phyloP scores from a whole-genome alignment of 2,329 filamentous ascomycete species.

The Fusarium brevicatenulatum region DNA sequence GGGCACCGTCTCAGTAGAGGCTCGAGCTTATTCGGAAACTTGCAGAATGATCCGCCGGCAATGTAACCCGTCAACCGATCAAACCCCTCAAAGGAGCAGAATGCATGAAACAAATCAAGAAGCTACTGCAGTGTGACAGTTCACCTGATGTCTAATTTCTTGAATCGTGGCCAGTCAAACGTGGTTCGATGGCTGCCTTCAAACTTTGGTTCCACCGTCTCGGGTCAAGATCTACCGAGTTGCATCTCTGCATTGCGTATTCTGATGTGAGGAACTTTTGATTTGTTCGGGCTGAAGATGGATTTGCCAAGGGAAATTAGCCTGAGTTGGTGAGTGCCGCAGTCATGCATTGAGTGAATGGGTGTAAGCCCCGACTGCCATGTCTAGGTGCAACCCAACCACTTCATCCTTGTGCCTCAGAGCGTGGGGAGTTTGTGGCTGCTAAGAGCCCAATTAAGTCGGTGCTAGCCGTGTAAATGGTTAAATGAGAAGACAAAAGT shows the following conservation, averaged over 20 bases:
- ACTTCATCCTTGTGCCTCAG: neutral
- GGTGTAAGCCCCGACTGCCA: constrained; percentile 14
- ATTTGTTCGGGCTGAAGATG: neutral
- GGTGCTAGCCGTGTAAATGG: neutral
- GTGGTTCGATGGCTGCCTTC: neutral
- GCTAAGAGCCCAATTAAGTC: neutral
- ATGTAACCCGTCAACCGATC: constrained; percentile 13
- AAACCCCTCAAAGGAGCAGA: neutral
- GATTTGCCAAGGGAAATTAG: constrained; percentile 7
- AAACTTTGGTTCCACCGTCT: constrained; percentile 10
- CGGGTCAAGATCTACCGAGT: constrained; percentile 24
- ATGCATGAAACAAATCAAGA: neutral
- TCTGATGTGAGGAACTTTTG: neutral
- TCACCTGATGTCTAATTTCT: constrained; percentile 4
- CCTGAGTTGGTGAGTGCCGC: constrained; percentile 21
- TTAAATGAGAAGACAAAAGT: neutral
- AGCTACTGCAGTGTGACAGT: neutral
- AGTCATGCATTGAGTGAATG: constrained; percentile 12
- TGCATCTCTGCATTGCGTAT: neutral
- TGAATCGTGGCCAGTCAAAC: neutral
- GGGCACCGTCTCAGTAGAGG: neutral
- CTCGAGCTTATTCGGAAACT: neutral
- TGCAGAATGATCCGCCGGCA: constrained; percentile 18
- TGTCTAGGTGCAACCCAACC: constrained; percentile 5
- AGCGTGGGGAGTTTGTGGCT: neutral